Conservation (phyloP, 768 basidiomycete species). For the Boletus sp. region DNA sequence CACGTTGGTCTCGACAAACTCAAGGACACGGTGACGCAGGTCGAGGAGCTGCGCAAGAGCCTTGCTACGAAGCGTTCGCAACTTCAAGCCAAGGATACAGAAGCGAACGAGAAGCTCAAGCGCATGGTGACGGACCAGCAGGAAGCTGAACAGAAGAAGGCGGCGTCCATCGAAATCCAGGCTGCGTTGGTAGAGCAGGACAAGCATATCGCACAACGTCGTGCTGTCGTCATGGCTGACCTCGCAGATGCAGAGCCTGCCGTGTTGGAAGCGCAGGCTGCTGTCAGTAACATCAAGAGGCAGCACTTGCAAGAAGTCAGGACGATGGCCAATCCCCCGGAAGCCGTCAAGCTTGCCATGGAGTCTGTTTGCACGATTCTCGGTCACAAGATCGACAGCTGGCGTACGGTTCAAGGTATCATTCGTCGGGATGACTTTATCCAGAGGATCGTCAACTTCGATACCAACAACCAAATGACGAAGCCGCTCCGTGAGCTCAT, state of each 20-base stretch:
- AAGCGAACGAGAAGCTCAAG: constrained; percentile 96
- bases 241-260: constrained; percentile 98
- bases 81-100: constrained; percentile 87
- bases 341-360: constrained; percentile 97
- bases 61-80: constrained; percentile 92
- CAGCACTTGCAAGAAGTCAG: constrained; percentile 97
- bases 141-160: constrained; percentile 97
- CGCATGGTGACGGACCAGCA: constrained; percentile 99
- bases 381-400: constrained; percentile 95
- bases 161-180: constrained; percentile 94
- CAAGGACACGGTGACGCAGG: constrained; percentile 92
- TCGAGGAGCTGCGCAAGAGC: constrained; percentile 93
- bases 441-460: constrained; percentile 91
- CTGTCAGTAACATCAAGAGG: constrained; percentile 96
- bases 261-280: constrained; percentile 89
- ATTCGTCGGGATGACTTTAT: constrained; percentile 98
- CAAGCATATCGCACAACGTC: constrained; percentile 82
- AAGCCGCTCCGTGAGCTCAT: constrained; percentile 84
- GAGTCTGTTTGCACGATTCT: constrained; percentile 96
- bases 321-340: constrained; percentile 97
- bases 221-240: constrained; percentile 88
- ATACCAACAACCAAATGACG: constrained; percentile 89
- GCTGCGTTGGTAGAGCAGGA: constrained; percentile 92
- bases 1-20: constrained; percentile 98
- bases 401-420: constrained; percentile 94